Conservation (phyloP, 345 rosid genomes). For the Psidium friedrichsthalianum region DNA sequence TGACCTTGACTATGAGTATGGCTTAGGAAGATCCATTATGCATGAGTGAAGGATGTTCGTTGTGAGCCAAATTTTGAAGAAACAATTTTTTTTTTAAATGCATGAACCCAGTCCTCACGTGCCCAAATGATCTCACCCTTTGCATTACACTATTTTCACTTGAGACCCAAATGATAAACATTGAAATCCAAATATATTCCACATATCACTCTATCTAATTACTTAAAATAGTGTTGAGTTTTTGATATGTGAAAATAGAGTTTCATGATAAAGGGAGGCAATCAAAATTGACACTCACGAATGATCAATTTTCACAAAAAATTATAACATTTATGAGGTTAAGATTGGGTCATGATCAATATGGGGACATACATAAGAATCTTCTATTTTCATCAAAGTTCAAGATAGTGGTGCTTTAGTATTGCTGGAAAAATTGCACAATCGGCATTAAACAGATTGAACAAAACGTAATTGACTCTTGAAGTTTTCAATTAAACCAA, state of each 20-base stretch:
- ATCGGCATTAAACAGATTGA: background rate
- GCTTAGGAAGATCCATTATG: too few species aligned
- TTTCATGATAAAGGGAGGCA: background rate
- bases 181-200: background rate
- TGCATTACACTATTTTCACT: background rate
- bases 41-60: background rate
- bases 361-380: background rate
- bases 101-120: background rate
- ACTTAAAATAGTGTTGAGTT: background rate
- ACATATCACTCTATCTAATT: background rate
- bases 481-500: background rate
- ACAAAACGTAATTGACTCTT: accelerated
- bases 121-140: background rate
- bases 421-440: background rate
- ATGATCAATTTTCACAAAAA: background rate
- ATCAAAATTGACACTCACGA: background rate
- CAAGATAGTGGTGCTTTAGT: background rate
- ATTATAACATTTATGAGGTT: background rate
- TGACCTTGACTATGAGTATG: background rate
- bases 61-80: background rate
- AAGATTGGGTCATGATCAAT: background rate
- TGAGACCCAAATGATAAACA: background rate
- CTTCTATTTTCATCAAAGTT: background rate
- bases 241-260: background rate
- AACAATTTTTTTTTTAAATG: background rate